A percentile compares a stretch with the other conserved stretches of the same genome.
Evolutionary conservation across 225 moss, liverwort and hornwort genomes (phyloP).

Genomic region (Physcomitrium patens): DNA sequence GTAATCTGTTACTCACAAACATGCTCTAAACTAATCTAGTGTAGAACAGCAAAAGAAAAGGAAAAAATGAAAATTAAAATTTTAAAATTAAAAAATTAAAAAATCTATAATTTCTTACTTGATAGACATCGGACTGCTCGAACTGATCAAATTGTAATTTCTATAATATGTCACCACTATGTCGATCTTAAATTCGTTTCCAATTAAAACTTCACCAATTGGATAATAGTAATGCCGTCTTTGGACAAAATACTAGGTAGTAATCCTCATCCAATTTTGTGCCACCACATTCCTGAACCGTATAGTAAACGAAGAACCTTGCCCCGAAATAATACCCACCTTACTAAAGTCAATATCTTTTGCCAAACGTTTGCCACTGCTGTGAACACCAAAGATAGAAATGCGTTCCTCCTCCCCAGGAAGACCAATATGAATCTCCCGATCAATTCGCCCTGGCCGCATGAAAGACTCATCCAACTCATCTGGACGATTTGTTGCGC

Average conservation of each 20-base stretch:
- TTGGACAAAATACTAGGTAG: neutral
- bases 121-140: neutral
- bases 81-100: too few relatives aligned
- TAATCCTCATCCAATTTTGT: neutral
- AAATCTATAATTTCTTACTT: neutral
- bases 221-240: neutral
- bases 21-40: too few relatives aligned
- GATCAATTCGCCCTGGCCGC: slow-evolving; percentile 95
- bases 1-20: too few relatives aligned
- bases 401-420: slow-evolving; percentile 91
- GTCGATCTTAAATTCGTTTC: neutral
- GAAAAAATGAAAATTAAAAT: too few relatives aligned
- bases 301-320: slow-evolving; percentile 14
- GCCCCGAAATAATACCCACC: slow-evolving; percentile 48
- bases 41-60: too few relatives aligned
- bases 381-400: slow-evolving; percentile 92
- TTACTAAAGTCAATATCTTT: slow-evolving; percentile 83
- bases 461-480: slow-evolving; percentile 90
- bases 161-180: neutral
- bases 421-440: slow-evolving; percentile 96
- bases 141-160: neutral
- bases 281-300: slow-evolving; percentile 19
- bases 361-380: slow-evolving; percentile 87
- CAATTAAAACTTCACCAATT: slow-evolving; percentile 6
- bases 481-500: slow-evolving; percentile 98